Conservation (phyloP, 106 monocot genomes). For the Dioscorea dumetorum region DNA sequence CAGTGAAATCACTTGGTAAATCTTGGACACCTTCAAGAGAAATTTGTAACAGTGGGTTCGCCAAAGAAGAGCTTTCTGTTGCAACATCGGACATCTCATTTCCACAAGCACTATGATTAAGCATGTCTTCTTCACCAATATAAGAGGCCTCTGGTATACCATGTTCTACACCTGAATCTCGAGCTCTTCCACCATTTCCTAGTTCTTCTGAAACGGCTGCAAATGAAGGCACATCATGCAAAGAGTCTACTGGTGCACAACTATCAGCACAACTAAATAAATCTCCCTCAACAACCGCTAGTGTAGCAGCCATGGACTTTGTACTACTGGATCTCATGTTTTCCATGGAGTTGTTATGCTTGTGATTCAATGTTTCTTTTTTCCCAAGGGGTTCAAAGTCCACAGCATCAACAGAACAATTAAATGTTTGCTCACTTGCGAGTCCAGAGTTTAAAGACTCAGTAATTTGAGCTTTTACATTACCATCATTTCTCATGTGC, state of each 20-base stretch:
- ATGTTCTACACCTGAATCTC: conserved; percentile 3
- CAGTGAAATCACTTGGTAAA: conserved; percentile 2
- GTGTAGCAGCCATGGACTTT: conserved; percentile 1
- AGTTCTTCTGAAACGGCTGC: too few species aligned
- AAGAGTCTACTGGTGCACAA: neutral
- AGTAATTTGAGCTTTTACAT: conserved; percentile 16
- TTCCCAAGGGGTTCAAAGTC: conserved; percentile 12
- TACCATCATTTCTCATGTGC: conserved; percentile 13
- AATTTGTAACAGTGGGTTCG: conserved; percentile 1
- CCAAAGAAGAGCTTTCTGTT: conserved; percentile 11
- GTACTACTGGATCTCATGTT: conserved; percentile 6
- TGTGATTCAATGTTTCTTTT: conserved; percentile 10
- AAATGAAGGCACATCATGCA: too few species aligned
- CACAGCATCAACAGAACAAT: conserved; percentile 6
- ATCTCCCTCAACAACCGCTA: conserved; percentile 8
- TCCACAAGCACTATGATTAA: conserved; percentile 5
- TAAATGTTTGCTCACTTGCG: conserved; percentile 17
- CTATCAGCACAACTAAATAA: conserved; percentile 5
- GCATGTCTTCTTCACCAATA: conserved; percentile 5
- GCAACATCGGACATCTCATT: conserved; percentile 13
- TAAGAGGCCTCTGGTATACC: conserved; percentile 1
- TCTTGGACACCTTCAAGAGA: conserved; percentile 1
- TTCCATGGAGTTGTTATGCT: conserved; percentile 4
- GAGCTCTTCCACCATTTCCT: conserved; percentile 11
- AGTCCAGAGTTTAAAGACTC: conserved; percentile 12